Conservation (phyloP, 139 green algal species). For the Protoeuglena noctilucae region DNA sequence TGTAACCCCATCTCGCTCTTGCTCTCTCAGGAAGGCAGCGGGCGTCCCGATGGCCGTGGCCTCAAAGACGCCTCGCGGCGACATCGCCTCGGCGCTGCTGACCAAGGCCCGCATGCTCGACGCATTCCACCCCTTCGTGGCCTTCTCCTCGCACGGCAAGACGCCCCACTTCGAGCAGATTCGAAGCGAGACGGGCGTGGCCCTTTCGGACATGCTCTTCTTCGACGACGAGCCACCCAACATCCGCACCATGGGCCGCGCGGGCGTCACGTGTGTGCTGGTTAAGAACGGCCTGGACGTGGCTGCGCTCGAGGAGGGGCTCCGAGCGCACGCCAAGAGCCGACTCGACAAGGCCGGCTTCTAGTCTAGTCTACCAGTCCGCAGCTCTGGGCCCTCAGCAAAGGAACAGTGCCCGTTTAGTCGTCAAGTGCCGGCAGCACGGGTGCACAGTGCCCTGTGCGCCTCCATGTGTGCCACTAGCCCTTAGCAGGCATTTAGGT, state of each 20-base stretch:
- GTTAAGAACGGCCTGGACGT: too few species aligned
- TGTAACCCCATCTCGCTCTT: too few species aligned
- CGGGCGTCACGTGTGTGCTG: not conserved
- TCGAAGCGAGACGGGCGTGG: not conserved
- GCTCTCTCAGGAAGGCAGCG: not conserved
- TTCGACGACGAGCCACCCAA: slow-evolving; percentile 1
- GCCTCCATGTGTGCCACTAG: too few species aligned
- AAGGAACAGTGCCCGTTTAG: too few species aligned
- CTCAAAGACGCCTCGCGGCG: not conserved
- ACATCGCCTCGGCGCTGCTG: not conserved
- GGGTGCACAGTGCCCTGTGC: too few species aligned
- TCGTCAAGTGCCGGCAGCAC: too few species aligned
- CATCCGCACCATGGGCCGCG: not conserved
- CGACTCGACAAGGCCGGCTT: too few species aligned
- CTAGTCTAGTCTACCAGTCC: too few species aligned
- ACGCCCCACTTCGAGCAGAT: not conserved
- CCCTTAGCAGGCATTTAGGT: too few species aligned
- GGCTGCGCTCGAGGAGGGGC: too few species aligned
- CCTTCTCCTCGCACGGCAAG: not conserved
- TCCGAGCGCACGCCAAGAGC: too few species aligned
- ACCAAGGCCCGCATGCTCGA: not conserved
- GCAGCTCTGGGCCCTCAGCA: too few species aligned
- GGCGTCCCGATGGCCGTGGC: not conserved
- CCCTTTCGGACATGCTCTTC: not conserved
- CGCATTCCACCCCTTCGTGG: not conserved